Evolutionary conservation across 805 yeast species (phyloP), one percentile per base, ranked within the genome.

Genomic region (Teunomyces funiuensis): DNA sequence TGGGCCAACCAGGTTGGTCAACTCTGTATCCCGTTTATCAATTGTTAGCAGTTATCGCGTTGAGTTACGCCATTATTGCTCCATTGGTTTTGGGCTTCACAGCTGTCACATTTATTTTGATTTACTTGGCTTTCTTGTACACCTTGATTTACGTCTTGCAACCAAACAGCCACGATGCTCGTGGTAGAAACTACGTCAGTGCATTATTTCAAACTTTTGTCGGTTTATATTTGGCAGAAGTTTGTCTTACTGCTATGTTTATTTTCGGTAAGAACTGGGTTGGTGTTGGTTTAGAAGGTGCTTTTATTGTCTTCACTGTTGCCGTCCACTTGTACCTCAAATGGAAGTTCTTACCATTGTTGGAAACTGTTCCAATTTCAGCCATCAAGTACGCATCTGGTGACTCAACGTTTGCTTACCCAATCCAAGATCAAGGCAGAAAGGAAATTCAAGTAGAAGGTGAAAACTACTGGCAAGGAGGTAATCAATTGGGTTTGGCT

Each of bases 191-290:
- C 58, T 86, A 85, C 58, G 85, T 88, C 36, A 69, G 76, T 52
- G 87, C 88, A 2, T 59, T 85, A 49, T 81, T 85, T 61, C 88
- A 85, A 62, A 69, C 81, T 9, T 85, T 84, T 58, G 84, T 79
- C 43, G 89, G 83, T 10, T 49, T 86, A 30, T 86, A 86, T 60
- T 65, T 86, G 46, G 84, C 83, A 33, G 88, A 86, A 61, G 65
- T 83, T 33, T 81, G 87, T 61, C 64, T 85, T 42, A 61, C 79
- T 43, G 91, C 85, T 28, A 68, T 86, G 57, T 85, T 85, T 56
- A 84, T 85, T 28, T 80, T 84, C 80, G 77, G 80, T 33, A 83
- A 86, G 68, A 73, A 83, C 49, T 86, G 91, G 91, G 88, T 85
- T 16, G 79, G 83, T 52, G 79, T 85, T 49, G 93, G 71, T 2